Evolutionary conservation across 495 filamentous ascomycete species (phyloP).

Genomic region (Tricharina praecox): DNA sequence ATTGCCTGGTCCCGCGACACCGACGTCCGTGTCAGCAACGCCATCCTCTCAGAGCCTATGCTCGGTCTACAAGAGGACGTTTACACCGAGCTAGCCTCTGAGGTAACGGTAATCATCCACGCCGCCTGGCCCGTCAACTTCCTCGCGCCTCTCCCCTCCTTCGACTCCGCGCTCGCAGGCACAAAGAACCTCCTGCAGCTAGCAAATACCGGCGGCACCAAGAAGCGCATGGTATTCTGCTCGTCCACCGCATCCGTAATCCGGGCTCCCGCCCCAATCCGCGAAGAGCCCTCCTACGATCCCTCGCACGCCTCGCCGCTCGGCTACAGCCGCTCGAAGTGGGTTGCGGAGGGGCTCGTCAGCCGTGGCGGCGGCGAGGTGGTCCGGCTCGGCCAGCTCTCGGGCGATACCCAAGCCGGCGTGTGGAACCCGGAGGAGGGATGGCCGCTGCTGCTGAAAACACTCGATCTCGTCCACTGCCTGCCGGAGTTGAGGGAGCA

Average conservation of each 20-base stretch:
- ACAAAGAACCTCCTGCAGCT: slow-evolving; percentile 36
- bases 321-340: slow-evolving; percentile 48
- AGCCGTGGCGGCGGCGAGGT: slow-evolving; percentile 23
- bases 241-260: slow-evolving; percentile 40
- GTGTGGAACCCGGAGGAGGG: slow-evolving; percentile 49
- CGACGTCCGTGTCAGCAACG: neutral
- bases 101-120: slow-evolving; percentile 38
- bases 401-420: slow-evolving; percentile 36
- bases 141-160: slow-evolving; percentile 36
- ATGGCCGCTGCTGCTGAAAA: slow-evolving; percentile 43
- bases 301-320: slow-evolving; percentile 36
- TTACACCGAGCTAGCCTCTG: slow-evolving; percentile 29
- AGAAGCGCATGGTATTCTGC: slow-evolving; percentile 38
- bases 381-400: slow-evolving; percentile 43
- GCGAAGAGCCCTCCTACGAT: slow-evolving; percentile 34
- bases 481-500: slow-evolving; percentile 37
- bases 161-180: slow-evolving; percentile 36
- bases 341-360: slow-evolving; percentile 43
- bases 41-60: slow-evolving; percentile 26
- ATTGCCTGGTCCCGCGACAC: neutral
- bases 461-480: slow-evolving; percentile 31
- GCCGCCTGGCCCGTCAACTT: slow-evolving; percentile 55
- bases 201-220: slow-evolving; percentile 14
- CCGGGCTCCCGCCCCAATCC: slow-evolving; percentile 27
- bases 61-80: slow-evolving; percentile 30